Base-by-base conservation (phyloP, 495 filamentous ascomycete genomes). In the Hyaloscypha finlandica region DNA sequence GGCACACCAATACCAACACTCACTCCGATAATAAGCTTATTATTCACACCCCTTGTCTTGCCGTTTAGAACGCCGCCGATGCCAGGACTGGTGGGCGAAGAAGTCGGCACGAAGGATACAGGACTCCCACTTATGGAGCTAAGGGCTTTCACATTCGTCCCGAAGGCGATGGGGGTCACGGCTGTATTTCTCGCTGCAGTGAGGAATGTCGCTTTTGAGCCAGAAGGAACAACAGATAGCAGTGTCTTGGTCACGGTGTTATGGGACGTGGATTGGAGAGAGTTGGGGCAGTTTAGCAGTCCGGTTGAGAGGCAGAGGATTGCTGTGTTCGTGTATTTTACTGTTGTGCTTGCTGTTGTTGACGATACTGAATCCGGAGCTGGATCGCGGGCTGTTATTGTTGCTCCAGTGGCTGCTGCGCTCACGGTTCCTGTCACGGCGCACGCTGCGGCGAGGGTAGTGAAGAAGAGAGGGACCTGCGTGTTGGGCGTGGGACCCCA, bases 401-500 rank as follows among this genome's bases (percentile, higher is more conserved):
- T 63, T 29, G 75, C 66, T 11, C 73, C 71, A 48, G 76, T 65
- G 12, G 73, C 75, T 30, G 76, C 65, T 53, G 71, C 70, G 4
- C 64, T 76, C 22, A 71, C 57, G 3, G 22, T 56, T 16, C 22
- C 29, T 14, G 53, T 56, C 29, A 29, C 9, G 22, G 80, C 81
- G 71, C 84, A 88, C 2, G 73, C 69, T 55, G 78, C 76, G 30
- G 79, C 77, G 19, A 86, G 66, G 0, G 80, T 84, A 3, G 83
- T 86, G 72, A 83, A 83, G 67, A 78, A 88, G 62, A 88, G 74
- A 0, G 83, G 81, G 22, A 80, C 77, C 6, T 78, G 78, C 0
- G 80, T 82, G 37, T 75, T 73, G 6, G 81, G 75, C 9, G 73
- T 62, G 2, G 81, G 83, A 6, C 84, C 84, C 83, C 83, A 88